Conservation (phyloP, 441 rosid species). For the Macaranga tanarius region DNA sequence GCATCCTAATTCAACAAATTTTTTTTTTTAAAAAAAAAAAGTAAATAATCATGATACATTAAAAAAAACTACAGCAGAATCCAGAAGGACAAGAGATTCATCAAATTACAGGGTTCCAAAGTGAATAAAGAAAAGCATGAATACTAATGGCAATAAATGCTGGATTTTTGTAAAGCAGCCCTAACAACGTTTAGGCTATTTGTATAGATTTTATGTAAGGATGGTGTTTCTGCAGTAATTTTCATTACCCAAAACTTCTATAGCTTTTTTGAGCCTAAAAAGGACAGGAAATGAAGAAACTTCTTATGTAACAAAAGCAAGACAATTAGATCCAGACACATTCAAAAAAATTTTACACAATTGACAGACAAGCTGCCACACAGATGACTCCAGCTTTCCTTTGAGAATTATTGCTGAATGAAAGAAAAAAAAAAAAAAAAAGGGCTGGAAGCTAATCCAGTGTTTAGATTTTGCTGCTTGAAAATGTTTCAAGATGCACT, state of each 20-base stretch:
- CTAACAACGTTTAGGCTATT: not conserved
- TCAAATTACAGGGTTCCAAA: not conserved
- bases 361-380: not conserved
- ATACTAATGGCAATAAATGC: not conserved
- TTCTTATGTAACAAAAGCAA: not conserved
- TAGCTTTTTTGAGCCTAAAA: not conserved
- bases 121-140: not conserved
- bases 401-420: not conserved
- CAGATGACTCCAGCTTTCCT: not conserved
- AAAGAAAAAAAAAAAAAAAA: not conserved
- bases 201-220: not conserved
- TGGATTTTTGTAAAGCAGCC: not conserved
- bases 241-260: too few relatives aligned
- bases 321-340: not conserved
- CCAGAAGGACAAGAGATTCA: not conserved
- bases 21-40: not conserved
- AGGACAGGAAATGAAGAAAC: not conserved
- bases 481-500: not conserved
- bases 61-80: not conserved
- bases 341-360: not conserved
- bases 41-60: not conserved
- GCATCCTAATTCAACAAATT: too few relatives aligned
- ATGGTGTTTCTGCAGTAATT: not conserved
- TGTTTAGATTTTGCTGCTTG: not conserved
- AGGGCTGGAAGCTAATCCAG: not conserved